phyloP scores from a whole-genome alignment of 148 eudicot genomes.

The Chenopodium album region DNA sequence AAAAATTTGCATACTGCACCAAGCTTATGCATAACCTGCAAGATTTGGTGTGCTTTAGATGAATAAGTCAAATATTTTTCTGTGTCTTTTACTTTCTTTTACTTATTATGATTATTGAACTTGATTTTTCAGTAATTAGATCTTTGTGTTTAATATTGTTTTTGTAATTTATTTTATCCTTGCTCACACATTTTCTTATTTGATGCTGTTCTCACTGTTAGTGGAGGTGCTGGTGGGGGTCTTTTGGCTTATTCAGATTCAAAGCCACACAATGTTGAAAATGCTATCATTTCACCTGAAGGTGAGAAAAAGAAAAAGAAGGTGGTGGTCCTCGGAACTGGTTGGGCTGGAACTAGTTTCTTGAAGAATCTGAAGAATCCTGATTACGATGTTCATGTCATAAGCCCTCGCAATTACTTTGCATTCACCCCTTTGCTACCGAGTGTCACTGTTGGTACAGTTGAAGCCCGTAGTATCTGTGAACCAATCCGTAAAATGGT shows the following conservation, averaged over 20 bases:
- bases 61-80: background rate
- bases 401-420: slow-evolving; percentile 74
- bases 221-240: slow-evolving; percentile 62
- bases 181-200: background rate
- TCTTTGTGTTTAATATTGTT: background rate
- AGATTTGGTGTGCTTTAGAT: background rate
- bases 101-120: slow-evolving; percentile 7
- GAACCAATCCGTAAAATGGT: slow-evolving; percentile 67
- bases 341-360: slow-evolving; percentile 96
- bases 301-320: slow-evolving; percentile 56
- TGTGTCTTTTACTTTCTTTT: background rate
- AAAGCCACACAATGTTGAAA: slow-evolving; percentile 35
- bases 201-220: slow-evolving; percentile 12
- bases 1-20: background rate
- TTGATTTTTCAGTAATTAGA: background rate
- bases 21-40: background rate
- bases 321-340: slow-evolving; percentile 89
- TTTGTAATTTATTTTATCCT: background rate
- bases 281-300: slow-evolving; percentile 33
- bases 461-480: slow-evolving; percentile 66
- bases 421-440: slow-evolving; percentile 76
- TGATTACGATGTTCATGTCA: slow-evolving; percentile 54
- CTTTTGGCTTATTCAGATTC: slow-evolving; percentile 61
- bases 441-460: slow-evolving; percentile 64
- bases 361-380: slow-evolving; percentile 68